Base-by-base conservation (phyloP, 139 green algal species). In the Spirogloea muscicola region DNA sequence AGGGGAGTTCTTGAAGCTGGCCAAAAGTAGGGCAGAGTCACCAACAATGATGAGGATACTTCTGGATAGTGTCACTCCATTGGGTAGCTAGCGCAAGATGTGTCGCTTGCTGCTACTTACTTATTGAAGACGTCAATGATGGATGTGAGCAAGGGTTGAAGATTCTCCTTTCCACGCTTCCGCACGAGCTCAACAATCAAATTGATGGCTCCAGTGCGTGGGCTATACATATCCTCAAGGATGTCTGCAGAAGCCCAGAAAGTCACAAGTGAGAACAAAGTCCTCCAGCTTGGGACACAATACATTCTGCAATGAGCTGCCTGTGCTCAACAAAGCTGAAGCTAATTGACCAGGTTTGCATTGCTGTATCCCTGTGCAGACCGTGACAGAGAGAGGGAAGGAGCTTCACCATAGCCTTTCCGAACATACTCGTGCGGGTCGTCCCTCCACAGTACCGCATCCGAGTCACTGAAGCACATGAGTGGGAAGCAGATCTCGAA, bases 351-450 rank as follows among this genome's bases (percentile, higher is more conserved):
- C n/a, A n/a, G n/a, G n/a, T n/a, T n/a, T n/a, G n/a, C n/a, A n/a
- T n/a, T n/a, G n/a, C n/a, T n/a, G n/a, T n/a, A n/a, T n/a, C n/a
- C n/a, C n/a, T n/a, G n/a, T n/a, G n/a, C n/a, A n/a, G n/a, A n/a
- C n/a, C n/a, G n/a, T n/a, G n/a, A n/a, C n/a, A n/a, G n/a, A n/a
- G n/a, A n/a, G n/a, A n/a, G n/a, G n/a, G n/a, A n/a, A n/a, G n/a
- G n/a, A n/a, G n/a, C n/a, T n/a, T n/a, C n/a, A 82, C 75, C 75
- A 10, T 84, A 75, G 7, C 67, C 69, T 84, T 97, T 97, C 49
- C 94, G 74, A 5, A 98, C 90, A 83, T 96, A 98, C 84, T 98
- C 94, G 46, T 96, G 87, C 3, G 94, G 94, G 88, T 98, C 92
- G 7, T 97, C 90, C 41, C 77, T 52, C 92, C 94, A 97, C 58